These are phyloP conservation scores for Cucumis melo DNA, from an alignment of 306 rosid species.

Conservation along the genomic window DNA sequence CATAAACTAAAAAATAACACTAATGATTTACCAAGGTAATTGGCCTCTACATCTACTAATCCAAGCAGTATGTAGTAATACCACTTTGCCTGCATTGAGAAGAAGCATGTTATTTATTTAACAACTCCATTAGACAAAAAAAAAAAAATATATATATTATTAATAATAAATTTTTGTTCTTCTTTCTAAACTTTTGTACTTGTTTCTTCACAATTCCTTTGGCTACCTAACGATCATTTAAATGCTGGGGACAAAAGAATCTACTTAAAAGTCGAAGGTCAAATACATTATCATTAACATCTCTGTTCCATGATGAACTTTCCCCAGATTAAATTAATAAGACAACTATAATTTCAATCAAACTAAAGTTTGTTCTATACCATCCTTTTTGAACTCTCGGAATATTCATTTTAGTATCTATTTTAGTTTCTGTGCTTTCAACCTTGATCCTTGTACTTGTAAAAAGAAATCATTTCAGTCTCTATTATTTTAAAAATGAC, in stretches of 20 bases:
- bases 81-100: conserved; percentile 72
- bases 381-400: too few species aligned
- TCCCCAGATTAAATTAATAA: too few species aligned
- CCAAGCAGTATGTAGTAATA: conserved; percentile 71
- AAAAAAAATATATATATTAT: neutral
- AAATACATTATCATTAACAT: neutral
- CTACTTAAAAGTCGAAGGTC: neutral
- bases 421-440: too few species aligned
- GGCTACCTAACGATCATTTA: neutral
- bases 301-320: too few species aligned
- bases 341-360: neutral
- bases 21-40: conserved; percentile 58
- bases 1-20: neutral
- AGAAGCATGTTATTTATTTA: neutral
- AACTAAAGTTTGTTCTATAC: neutral
- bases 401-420: too few species aligned
- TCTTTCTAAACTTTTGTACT: neutral
- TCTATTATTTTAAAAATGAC: too few species aligned
- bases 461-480: too few species aligned
- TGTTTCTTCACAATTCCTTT: neutral
- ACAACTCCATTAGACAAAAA: neutral
- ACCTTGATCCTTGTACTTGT: too few species aligned
- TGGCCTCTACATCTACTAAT: conserved; percentile 87
- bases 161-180: neutral
- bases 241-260: neutral